Evolutionary conservation across 805 yeast species (phyloP).

Genomic region (Diddensiella caesifluorescens): DNA sequence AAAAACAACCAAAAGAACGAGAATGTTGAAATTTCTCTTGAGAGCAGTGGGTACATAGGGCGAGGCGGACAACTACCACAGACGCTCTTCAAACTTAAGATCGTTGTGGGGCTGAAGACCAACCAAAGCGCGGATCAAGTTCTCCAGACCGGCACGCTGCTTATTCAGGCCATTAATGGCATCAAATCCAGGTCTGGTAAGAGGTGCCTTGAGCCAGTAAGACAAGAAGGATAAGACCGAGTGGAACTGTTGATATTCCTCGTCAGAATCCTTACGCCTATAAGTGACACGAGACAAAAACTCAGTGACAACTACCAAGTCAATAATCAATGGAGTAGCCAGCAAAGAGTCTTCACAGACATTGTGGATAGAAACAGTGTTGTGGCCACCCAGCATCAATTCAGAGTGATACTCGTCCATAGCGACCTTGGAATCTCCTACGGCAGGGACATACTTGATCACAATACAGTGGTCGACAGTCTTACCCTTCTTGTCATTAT

Average conservation of each 20-base stretch:
- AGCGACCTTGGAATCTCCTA: constrained; percentile 94
- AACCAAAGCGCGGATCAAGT: constrained; percentile 79
- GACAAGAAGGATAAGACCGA: constrained; percentile 81
- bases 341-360: constrained; percentile 94
- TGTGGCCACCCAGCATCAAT: constrained; percentile 96
- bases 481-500: constrained; percentile 72
- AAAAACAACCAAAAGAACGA: background rate
- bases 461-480: constrained; percentile 91
- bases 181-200: constrained; percentile 83
- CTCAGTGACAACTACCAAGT: constrained; percentile 84
- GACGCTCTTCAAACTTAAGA: constrained; percentile 90
- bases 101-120: constrained; percentile 90
- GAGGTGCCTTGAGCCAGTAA: constrained; percentile 96
- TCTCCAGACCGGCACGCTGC: constrained; percentile 89
- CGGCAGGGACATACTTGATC: constrained; percentile 89
- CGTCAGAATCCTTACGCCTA: constrained; percentile 47
- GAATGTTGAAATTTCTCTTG: background rate
- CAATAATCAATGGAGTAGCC: constrained; percentile 93
- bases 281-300: constrained; percentile 82
- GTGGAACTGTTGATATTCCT: constrained; percentile 60
- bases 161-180: constrained; percentile 92
- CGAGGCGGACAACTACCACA: constrained; percentile 28
- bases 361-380: constrained; percentile 87
- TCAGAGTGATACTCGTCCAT: constrained; percentile 98
- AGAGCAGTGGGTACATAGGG: too few relatives aligned